A percentile compares a stretch with the other conserved stretches of the same genome.
phyloP scores from a whole-genome alignment of 352 stramenopile species.

The Phytophthora palmivora region DNA sequence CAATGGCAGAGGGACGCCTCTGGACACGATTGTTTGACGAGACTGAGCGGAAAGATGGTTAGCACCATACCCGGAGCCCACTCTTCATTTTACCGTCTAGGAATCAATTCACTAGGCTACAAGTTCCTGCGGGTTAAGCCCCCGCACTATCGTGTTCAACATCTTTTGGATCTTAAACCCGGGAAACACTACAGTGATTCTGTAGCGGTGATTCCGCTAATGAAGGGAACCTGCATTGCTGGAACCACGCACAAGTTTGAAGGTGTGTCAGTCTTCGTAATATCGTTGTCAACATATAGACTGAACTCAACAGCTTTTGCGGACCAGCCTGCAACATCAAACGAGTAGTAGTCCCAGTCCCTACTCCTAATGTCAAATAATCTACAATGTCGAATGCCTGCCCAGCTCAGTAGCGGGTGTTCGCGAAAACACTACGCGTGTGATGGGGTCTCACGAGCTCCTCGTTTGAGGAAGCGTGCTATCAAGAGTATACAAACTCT shows the following conservation, averaged over 20 bases:
- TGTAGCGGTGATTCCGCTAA: constrained; percentile 50
- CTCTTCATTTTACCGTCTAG: no score
- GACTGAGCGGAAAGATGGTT: no score
- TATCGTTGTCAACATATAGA: constrained; percentile 54
- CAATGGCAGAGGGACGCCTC: no score
- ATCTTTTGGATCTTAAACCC: constrained; percentile 40
- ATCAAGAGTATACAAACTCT: no score
- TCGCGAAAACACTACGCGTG: constrained; percentile 21
- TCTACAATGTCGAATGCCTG: constrained; percentile 32
- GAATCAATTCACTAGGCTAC: no score
- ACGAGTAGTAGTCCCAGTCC: constrained; percentile 72
- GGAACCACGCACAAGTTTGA: constrained; percentile 53
- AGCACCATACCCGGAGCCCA: no score
- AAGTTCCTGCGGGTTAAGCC: no score
- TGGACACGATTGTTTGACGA: no score
- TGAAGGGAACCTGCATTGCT: constrained; percentile 56
- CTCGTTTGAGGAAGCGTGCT: no score
- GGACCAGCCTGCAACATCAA: constrained; percentile 59
- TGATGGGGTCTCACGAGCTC: no score
- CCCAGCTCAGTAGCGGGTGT: not conserved
- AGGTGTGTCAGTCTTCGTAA: constrained; percentile 42
- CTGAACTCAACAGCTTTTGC: constrained; percentile 55
- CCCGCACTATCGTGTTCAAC: no score
- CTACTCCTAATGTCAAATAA: constrained; percentile 43
- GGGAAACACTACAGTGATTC: constrained; percentile 52